Conservation (phyloP, 2,329 filamentous ascomycete species). For the Fusarium fracticaudum region DNA sequence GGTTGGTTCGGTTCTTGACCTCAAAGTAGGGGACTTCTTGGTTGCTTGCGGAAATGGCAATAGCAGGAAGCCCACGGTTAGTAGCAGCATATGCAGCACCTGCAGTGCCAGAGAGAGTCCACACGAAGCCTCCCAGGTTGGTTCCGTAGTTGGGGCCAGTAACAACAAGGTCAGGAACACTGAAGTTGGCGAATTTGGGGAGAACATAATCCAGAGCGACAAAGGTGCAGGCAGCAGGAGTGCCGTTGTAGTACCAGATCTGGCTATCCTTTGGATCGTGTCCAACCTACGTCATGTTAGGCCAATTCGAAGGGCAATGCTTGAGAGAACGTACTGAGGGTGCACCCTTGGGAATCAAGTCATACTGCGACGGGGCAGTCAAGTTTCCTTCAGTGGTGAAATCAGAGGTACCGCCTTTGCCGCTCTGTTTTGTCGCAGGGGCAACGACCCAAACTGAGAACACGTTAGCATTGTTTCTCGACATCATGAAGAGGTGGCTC, state of each 20-base stretch:
- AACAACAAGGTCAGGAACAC: constrained; percentile 62
- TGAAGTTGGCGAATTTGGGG: constrained; percentile 58
- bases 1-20: constrained; percentile 53
- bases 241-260: constrained; percentile 71
- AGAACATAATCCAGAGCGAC: constrained; percentile 66
- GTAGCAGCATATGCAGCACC: constrained; percentile 61
- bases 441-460: constrained; percentile 44
- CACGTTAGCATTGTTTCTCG: rapidly evolving
- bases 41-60: constrained; percentile 59
- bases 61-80: constrained; percentile 59
- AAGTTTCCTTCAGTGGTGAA: constrained; percentile 44
- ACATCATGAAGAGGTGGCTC: rapidly evolving
- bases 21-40: constrained; percentile 53
- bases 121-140: constrained; percentile 64
- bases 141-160: constrained; percentile 65
- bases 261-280: constrained; percentile 60
- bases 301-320: rapidly evolving
- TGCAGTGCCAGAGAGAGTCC: constrained; percentile 60
- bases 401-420: constrained; percentile 42
- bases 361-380: constrained; percentile 40
- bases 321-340: constrained; percentile 30
- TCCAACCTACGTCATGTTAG: constrained; percentile 47
- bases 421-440: constrained; percentile 45
- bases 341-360: constrained; percentile 43
- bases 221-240: constrained; percentile 64